Percentiles rank a stretch among this genome's conserved stretches.
phyloP scores from a whole-genome alignment of 1,284 basidiomycete species.

The Malassezia psittaci region DNA sequence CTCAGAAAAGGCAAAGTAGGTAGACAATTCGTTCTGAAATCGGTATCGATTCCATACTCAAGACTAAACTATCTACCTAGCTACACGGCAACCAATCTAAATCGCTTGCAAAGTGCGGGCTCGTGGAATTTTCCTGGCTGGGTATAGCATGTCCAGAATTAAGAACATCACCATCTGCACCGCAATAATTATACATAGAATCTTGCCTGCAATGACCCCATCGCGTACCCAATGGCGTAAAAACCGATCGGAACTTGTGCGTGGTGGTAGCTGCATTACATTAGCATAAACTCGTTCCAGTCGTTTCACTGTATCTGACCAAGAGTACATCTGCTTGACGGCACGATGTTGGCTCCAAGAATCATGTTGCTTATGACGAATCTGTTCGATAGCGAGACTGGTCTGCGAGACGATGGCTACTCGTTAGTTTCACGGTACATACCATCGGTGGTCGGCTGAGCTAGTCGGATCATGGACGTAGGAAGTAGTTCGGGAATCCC shows the following conservation, averaged over 20 bases:
- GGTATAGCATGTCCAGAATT: constrained; percentile 66
- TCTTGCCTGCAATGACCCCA: constrained; percentile 64
- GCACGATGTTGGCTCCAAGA: constrained; percentile 66
- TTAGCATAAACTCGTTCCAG: constrained; percentile 72
- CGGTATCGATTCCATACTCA: no score
- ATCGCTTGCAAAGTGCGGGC: not conserved
- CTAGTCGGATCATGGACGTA: constrained; percentile 83
- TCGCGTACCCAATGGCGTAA: constrained; percentile 38
- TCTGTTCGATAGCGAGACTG: constrained; percentile 64
- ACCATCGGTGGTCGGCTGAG: constrained; percentile 67
- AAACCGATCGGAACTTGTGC: constrained; percentile 23
- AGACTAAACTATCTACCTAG: no score
- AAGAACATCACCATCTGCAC: constrained; percentile 70
- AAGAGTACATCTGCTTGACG: constrained; percentile 74
- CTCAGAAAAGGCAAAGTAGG: no score
- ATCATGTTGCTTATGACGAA: constrained; percentile 64
- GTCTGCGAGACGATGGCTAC: constrained; percentile 67
- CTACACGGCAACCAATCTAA: no score
- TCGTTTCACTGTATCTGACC: constrained; percentile 67
- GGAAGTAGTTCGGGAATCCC: constrained; percentile 93
- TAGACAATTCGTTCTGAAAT: no score
- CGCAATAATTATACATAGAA: constrained; percentile 66
- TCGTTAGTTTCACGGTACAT: not conserved
- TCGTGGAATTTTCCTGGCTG: constrained; percentile 55
- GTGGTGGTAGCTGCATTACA: constrained; percentile 52